Evolutionary conservation across 257 asterid genomes (phyloP), one percentile per base, ranked within the genome.

Genomic region (Solanum gandarillasii): DNA sequence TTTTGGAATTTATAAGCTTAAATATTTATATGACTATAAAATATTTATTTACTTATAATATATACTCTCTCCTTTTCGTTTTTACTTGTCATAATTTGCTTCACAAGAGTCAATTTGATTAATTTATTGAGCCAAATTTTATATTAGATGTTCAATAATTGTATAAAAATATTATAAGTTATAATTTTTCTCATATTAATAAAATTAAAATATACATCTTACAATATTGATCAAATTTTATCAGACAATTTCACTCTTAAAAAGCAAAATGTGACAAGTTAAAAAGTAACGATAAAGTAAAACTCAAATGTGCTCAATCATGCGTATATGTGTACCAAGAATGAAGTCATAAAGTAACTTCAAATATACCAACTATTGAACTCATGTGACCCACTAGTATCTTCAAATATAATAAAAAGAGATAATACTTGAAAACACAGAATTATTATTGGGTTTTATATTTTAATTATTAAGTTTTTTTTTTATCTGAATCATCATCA

Each of bases 241-340:
- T 20, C 25, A 65, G 2, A 11, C 0, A 65, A 1, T n/a, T n/a
- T 58, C 3, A 21, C 2, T 58, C 0, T n/a, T 10, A 4, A n/a
- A 4, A n/a, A n/a, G 0, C 0, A 10, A 62, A 62, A n/a, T n/a
- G 1, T 65, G 18, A n/a, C 9, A 5, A 65, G 2, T 65, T n/a
- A 65, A 65, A 62, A 65, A 10, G 3, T 5, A 0, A 65, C 3
- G 4, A 11, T 0, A 0, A 1, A 65, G 7, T 65, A n/a, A 1
- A 65, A 65, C 72, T n/a, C 3, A 2, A 65, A n/a, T 23, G 29
- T 21, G 70, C 7, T 62, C 74, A 68, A 27, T 27, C 74, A 68
- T 68, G 23, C 62, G 36, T 68, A 68, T 13, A 68, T 68, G 36
- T 31, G 3, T 32, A 68, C 20, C 75, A 68, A 68, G 36, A 29